These are phyloP conservation scores for Hypoxylon trugodes DNA, from an alignment of 495 filamentous ascomycete species.

Conservation along the genomic window DNA sequence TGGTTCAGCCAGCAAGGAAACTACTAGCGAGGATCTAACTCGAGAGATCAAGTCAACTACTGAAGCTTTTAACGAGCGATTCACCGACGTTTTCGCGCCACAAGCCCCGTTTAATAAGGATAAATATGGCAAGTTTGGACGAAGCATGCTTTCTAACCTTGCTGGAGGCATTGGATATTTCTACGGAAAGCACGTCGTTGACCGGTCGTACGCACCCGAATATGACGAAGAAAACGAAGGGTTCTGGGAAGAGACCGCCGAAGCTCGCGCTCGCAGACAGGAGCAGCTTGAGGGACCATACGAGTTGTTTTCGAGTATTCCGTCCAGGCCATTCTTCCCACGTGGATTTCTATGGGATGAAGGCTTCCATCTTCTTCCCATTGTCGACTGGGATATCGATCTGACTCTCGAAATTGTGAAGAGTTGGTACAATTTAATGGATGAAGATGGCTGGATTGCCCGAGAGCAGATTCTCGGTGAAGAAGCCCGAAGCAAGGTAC, in stretches of 20 bases:
- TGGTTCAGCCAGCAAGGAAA: conserved; percentile 67
- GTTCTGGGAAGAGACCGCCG: conserved; percentile 91
- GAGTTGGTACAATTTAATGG: conserved; percentile 95
- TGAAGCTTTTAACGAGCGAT: conserved; percentile 75
- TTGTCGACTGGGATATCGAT: conserved; percentile 93
- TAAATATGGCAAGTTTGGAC: conserved; percentile 81
- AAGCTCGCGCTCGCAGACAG: conserved; percentile 69
- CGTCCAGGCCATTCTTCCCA: conserved; percentile 95
- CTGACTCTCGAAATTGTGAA: conserved; percentile 90
- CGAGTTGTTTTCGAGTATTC: conserved; percentile 91
- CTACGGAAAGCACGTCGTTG: conserved; percentile 83
- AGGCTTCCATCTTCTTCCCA: conserved; percentile 92
- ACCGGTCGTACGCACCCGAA: conserved; percentile 87
- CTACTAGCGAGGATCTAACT: conserved; percentile 71
- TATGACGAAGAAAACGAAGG: conserved; percentile 97
- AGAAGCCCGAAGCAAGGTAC: conserved; percentile 97
- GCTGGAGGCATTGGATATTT: conserved; percentile 97
- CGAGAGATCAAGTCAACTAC: conserved; percentile 71
- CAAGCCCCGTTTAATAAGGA: conserved; percentile 76
- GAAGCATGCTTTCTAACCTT: conserved; percentile 92
- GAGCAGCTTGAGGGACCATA: conserved; percentile 81
- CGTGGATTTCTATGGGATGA: conserved; percentile 98
- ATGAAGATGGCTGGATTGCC: conserved; percentile 97
- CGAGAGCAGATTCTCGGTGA: conserved; percentile 94
- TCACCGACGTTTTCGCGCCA: conserved; percentile 75